phyloP scores from a whole-genome alignment of 176 grass and related monocot species.

The Paspalum notatum region DNA sequence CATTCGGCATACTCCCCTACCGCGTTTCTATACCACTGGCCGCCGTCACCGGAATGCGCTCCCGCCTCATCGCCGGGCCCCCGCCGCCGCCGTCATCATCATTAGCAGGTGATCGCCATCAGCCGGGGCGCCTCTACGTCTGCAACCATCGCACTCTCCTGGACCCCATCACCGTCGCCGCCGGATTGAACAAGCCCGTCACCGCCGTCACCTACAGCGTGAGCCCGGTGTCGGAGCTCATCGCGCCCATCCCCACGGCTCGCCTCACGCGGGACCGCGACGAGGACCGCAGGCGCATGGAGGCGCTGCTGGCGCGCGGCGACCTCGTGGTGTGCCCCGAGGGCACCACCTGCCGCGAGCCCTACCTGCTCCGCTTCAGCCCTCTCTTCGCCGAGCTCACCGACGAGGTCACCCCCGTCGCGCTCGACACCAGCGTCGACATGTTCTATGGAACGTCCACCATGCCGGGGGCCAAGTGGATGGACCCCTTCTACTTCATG shows the following conservation, averaged over 20 bases:
- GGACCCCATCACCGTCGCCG: conserved; percentile 74
- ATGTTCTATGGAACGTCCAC: conserved; percentile 89
- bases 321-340: conserved; percentile 84
- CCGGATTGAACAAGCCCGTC: conserved; percentile 50
- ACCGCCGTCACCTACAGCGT: conserved; percentile 82
- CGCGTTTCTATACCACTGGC: conserved; percentile 47
- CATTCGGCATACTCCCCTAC: conserved; percentile 66
- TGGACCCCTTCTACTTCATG: conserved; percentile 85
- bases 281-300: conserved; percentile 65
- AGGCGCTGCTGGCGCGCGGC: conserved; percentile 49
- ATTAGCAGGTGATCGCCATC: too few species aligned
- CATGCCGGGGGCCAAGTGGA: conserved; percentile 52
- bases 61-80: conserved; percentile 40
- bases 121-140: too few species aligned
- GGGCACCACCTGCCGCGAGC: conserved; percentile 84
- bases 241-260: conserved; percentile 71
- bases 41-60: conserved; percentile 57
- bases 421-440: conserved; percentile 50
- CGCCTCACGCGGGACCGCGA: conserved; percentile 57
- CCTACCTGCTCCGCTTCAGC: conserved; percentile 75
- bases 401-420: conserved; percentile 60
- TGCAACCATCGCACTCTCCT: conserved; percentile 97
- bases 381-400: conserved; percentile 65
- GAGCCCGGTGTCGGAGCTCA: conserved; percentile 66
- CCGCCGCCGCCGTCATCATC: too few species aligned